Conservation (phyloP, 768 basidiomycete species). For the Tricholoma matsutake region DNA sequence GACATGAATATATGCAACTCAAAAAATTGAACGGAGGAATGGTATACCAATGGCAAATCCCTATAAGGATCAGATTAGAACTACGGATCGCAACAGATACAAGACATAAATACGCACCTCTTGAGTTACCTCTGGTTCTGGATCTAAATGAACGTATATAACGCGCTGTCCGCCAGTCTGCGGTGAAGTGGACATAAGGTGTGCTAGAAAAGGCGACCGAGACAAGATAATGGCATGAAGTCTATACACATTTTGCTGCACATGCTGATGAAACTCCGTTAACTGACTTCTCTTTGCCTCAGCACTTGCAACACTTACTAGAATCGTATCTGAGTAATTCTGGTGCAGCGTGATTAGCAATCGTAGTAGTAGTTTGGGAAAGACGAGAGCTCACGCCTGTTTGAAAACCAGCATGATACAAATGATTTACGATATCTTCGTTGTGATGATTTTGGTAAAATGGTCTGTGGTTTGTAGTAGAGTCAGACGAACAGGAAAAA, state of each 20-base stretch:
- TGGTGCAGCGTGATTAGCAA: constrained; percentile 25
- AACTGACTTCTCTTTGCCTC: constrained; percentile 4
- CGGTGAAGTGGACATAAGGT: constrained; percentile 81
- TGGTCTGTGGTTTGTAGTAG: constrained; percentile 27
- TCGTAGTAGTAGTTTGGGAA: constrained; percentile 11
- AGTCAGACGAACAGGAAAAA: constrained; percentile 5
- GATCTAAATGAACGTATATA: constrained; percentile 72
- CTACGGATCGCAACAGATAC: constrained; percentile 7
- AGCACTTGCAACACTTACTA: constrained; percentile 45
- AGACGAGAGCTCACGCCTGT: constrained; percentile 59
- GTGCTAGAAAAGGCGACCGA: constrained; percentile 83
- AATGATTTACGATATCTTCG: constrained; percentile 72
- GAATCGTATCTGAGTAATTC: constrained; percentile 82
- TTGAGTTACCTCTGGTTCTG: constrained; percentile 78
- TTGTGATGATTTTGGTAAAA: constrained; percentile 67
- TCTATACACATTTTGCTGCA: constrained; percentile 70
- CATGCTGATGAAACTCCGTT: constrained; percentile 46
- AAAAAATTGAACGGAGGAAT: constrained; percentile 4
- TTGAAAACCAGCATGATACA: constrained; percentile 79
- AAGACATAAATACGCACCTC: constrained; percentile 53
- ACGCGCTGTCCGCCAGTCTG: constrained; percentile 61
- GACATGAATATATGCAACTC: constrained; percentile 9
- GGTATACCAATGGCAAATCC: constrained; percentile 70
- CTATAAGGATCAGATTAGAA: constrained; percentile 32
- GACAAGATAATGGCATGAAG: constrained; percentile 86